Base-by-base conservation (phyloP, 2,329 filamentous ascomycete genomes). In the Curvularia hawaiiensis region DNA sequence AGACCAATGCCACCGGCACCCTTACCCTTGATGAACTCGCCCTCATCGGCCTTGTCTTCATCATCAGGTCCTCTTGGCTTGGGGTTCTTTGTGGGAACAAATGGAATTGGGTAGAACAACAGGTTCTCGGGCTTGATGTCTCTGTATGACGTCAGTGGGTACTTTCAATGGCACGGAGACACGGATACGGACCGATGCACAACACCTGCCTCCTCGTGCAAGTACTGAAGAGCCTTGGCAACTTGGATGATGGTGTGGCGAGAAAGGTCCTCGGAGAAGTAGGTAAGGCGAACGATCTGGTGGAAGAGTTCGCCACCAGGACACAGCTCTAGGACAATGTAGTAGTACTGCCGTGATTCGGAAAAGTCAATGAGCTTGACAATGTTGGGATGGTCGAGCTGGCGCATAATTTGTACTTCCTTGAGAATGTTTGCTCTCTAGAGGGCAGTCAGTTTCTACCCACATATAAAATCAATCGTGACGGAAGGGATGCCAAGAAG, bases 81-180 rank as follows among this genome's bases (percentile, higher is more conserved):
- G 1, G 91, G 92, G 52, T 87, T 82, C 73, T 88, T 94, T 6
- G 90, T 89, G 0, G 93, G 91, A 20, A 96, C 78, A 62, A 95
- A 88, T 0, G 92, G 89, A 58, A 88, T 90, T 4, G 93, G 94
- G 67, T 91, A 91, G 78, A 97, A 99, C 3, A 99, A 82, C 54
- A 99, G 87, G 72, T 99, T 99, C 78, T 99, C 95, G 0, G 95
- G 95, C 79, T 99, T 99, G 79, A 99, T 99, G 75, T 97, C 93
- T 77, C 92, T 97, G 71, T 47, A 75, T 72, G 64, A 75, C 68
- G 73, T 81, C 70, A 81, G 76, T 58, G 11, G 52, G 3, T 22
- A 35, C 20, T 33, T 52, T 59, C 59, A 56, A 45, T 53, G 31
- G 18, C 18, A 35, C 11, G 31, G 44, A n/a, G 46, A 4, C 41